Percentiles rank a stretch among this genome's conserved stretches.
Evolutionary conservation across 2,329 filamentous ascomycete species (phyloP).

Genomic region (Paraphaeosphaeria minitans): DNA sequence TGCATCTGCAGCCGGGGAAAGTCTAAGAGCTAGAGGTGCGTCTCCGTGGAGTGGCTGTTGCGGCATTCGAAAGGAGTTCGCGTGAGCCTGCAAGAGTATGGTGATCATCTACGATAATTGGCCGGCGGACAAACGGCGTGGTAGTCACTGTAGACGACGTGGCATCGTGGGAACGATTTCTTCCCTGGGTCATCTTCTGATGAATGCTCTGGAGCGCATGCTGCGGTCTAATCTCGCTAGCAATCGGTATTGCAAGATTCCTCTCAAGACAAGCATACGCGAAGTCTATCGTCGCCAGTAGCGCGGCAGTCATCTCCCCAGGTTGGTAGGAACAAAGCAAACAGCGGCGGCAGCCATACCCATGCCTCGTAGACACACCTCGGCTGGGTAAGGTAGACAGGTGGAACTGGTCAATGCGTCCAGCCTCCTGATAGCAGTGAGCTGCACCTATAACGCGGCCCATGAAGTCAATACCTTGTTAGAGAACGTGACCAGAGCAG

Average conservation of each 20-base stretch:
- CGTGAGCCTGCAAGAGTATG: slow-evolving; percentile 5
- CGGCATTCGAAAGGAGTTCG: slow-evolving; percentile 2
- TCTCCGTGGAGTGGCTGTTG: slow-evolving; percentile 13
- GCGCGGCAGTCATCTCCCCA: slow-evolving; percentile 4
- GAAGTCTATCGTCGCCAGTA: slow-evolving; percentile 9
- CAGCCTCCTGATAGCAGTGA: not conserved
- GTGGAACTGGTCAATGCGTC: not conserved
- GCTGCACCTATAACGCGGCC: not conserved
- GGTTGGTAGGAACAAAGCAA: not conserved
- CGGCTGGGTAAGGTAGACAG: not conserved
- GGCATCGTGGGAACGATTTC: slow-evolving; percentile 9
- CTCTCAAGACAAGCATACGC: slow-evolving; percentile 10
- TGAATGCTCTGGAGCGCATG: not conserved
- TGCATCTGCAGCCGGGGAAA: slow-evolving; percentile 5
- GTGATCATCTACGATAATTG: slow-evolving; percentile 5
- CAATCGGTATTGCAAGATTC: slow-evolving; percentile 4
- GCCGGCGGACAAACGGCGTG: not conserved
- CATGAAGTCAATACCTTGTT: slow-evolving; percentile 1
- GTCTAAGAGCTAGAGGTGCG: slow-evolving; percentile 4
- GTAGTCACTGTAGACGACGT: slow-evolving; percentile 11
- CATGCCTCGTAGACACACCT: not conserved
- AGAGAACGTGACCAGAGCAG: not conserved
- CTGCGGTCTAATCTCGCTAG: not conserved
- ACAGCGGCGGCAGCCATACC: not conserved
- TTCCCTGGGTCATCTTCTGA: slow-evolving; percentile 13